Base-by-base conservation (phyloP, 495 filamentous ascomycete genomes). In the Daldinia bambusicola region DNA sequence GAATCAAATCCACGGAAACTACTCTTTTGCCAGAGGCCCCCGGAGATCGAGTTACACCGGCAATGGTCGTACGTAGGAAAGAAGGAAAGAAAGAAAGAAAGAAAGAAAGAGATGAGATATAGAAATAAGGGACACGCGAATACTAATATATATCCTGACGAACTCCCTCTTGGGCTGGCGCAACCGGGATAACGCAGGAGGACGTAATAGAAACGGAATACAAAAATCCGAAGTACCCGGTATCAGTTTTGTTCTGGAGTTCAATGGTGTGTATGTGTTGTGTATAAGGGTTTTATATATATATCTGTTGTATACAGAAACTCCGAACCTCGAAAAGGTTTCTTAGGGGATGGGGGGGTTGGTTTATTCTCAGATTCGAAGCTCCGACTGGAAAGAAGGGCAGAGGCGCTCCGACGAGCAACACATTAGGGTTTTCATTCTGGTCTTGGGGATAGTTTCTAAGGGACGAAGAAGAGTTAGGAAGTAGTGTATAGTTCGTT, bases 1-100 rank as follows among this genome's bases (percentile, higher is more conserved):
- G 55, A 68, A 65, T 26, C 70, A 72, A n/a, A 64, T 66, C 36
- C 70, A 66, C 70, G 70, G 70, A 3, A 73, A 73, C 57, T 73
- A 66, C 52, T 34, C 70, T 36, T 73, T 73, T 34, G 70, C 70
- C 10, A 26, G 70, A 48, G 70, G 70, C 1, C 70, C 70, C 1
- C 61, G 61, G 41, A 69, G 70, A 31, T 66, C 70, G 48, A 73
- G 70, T 22, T 69, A 69, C 57, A 63, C 40, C 65, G 70, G 65
- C 57, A 31, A 69, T 36, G 26, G 51, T 16, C 70, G 70, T 22
- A 57, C 13, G 57, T 69, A 60, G 31, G 63, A 31, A 50, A 31
- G 14, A 16, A 26, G 1, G 8, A 65, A 48, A 13, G 30, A 50
- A 65, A 37, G 63, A 31, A 50, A 31, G 14, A 16, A 26, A 1